phyloP scores from a whole-genome alignment of 495 filamentous ascomycete species.

The Pseudoneurospora amorphoporcata region DNA sequence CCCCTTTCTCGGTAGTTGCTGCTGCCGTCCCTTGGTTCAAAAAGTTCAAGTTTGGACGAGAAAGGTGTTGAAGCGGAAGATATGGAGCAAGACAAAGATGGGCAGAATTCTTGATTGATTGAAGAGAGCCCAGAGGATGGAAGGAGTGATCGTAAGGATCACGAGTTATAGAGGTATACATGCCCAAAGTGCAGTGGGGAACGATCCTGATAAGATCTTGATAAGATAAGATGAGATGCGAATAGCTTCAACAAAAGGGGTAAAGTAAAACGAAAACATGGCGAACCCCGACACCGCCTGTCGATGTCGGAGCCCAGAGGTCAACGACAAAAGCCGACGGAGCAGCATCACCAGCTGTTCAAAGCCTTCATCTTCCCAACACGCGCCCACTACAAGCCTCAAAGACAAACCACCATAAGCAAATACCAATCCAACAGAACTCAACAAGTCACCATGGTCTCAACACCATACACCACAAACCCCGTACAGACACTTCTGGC shows the following conservation, averaged over 20 bases:
- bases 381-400: background rate
- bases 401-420: background rate
- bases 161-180: too few species aligned
- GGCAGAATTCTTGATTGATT: too few species aligned
- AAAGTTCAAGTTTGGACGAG: background rate
- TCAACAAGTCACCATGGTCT: background rate
- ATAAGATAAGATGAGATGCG: too few species aligned
- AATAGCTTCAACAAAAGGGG: too few species aligned
- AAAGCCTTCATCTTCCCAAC: background rate
- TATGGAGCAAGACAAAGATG: too few species aligned
- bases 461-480: slow-evolving; percentile 28
- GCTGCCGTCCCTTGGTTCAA: too few species aligned
- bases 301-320: too few species aligned
- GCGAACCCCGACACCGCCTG: background rate
- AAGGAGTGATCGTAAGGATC: too few species aligned
- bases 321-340: background rate
- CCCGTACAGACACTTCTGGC: slow-evolving; percentile 46
- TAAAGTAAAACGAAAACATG: background rate
- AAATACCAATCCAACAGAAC: background rate
- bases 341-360: background rate
- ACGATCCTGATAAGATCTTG: too few species aligned
- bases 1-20: background rate
- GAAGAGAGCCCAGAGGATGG: too few species aligned
- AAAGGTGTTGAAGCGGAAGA: too few species aligned
- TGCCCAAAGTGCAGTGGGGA: too few species aligned